These are phyloP conservation scores for Cystofilobasidium capitatum DNA, from an alignment of 768 basidiomycete species.

Conservation along the genomic window DNA sequence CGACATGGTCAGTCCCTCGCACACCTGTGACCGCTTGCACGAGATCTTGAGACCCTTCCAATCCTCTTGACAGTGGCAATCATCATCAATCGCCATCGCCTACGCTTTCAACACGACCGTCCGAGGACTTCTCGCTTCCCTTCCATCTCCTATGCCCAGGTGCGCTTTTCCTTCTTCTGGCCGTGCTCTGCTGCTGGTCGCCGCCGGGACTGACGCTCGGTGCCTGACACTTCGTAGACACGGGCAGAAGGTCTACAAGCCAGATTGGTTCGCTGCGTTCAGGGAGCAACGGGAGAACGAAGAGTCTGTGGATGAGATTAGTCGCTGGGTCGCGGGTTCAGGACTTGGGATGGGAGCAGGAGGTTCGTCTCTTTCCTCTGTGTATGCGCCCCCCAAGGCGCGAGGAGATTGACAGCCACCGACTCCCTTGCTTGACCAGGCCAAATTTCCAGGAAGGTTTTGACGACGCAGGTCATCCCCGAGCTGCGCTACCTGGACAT, in stretches of 20 bases:
- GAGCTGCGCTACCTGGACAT: slow-evolving; percentile 14
- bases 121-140: slow-evolving; percentile 70
- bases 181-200: too few species aligned
- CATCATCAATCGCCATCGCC: slow-evolving; percentile 17
- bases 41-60: too few species aligned
- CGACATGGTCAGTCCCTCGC: slow-evolving; percentile 35
- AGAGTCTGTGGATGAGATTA: slow-evolving; percentile 29
- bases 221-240: slow-evolving; percentile 3
- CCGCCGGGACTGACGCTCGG: not conserved
- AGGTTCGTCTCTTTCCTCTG: not conserved
- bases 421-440: not conserved
- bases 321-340: slow-evolving; percentile 26
- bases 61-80: slow-evolving; percentile 21
- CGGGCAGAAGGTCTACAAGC: slow-evolving; percentile 76
- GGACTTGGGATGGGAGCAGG: slow-evolving; percentile 1
- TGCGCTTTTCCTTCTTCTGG: slow-evolving; percentile 32
- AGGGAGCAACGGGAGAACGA: slow-evolving; percentile 31
- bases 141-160: slow-evolving; percentile 76
- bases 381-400: not conserved
- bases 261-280: slow-evolving; percentile 53
- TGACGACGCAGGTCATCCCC: slow-evolving; percentile 17
- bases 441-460: slow-evolving; percentile 2
- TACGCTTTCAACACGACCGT: slow-evolving; percentile 78
- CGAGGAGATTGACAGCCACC: not conserved
- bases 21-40: not conserved